Base-by-base conservation (phyloP, 495 filamentous ascomycete genomes). In the Hypoxylon subgilvum region DNA sequence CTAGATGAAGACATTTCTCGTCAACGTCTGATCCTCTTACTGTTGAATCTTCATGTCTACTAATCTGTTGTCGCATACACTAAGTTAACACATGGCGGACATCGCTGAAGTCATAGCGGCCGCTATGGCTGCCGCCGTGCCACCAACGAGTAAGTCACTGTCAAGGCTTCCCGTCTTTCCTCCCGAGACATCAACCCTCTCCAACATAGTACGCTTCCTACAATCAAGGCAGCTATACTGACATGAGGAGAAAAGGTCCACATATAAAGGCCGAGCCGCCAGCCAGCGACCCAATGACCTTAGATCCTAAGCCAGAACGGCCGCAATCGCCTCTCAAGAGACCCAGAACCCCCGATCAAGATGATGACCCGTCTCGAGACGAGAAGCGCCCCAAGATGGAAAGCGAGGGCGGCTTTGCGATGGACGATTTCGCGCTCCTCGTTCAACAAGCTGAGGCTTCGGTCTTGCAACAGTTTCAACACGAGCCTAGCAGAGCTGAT, bases 371-470 rank as follows among this genome's bases (percentile, higher is more conserved):
- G 19, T 9, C 27, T 8, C 61, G 51, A 39, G 45, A 49, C 19
- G 65, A 61, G 12, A 78, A 77, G 53, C 70, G 73, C n/a, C 47
- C 59, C 8, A 75, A 72, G 50, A 67, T 49, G 21, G 73, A 75
- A 22, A 62, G 32, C 9, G 44, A 63, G 23, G 28, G 61, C 16
- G 13, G 16, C 22, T 30, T 43, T 31, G 52, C 45, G 25, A 58
- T 72, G 55, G 66, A 66, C 25, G 72, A 69, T 19, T 53, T 63
- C 38, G 65, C 57, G 8, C 64, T 61, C 13, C 62, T 70, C 35
- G 61, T 70, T 14, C 67, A 66, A 21, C 64, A 64, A 21, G 65
- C 62, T 12, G 57, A 68, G 22, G 65, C 57, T 5, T 67, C 66
- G 21, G 67, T 57, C 22, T 68, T 70, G 67, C 58, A 68, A 18